Evolutionary conservation across 192 early-diverging fungal species (phyloP).

Genomic region (Backusella psychrophila): DNA sequence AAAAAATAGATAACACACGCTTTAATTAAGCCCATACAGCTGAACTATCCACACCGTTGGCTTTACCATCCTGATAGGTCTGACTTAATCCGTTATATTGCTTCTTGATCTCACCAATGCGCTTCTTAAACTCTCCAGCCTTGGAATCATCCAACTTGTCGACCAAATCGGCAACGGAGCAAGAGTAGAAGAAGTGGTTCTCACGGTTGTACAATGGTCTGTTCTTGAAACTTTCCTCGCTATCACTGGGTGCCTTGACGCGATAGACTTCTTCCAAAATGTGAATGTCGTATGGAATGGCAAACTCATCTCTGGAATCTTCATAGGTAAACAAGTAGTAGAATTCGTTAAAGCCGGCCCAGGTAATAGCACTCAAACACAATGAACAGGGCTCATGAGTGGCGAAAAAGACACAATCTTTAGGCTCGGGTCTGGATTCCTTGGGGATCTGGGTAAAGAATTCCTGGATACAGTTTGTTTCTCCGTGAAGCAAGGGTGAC

Average conservation of each 20-base stretch:
- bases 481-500: background rate
- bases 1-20: background rate
- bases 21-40: conserved; percentile 12
- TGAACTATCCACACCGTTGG: conserved; percentile 10
- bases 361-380: conserved; percentile 16
- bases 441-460: conserved; percentile 11
- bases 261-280: conserved; percentile 20
- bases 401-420: conserved; percentile 16
- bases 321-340: conserved; percentile 17
- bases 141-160: background rate
- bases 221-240: conserved; percentile 10
- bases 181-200: conserved; percentile 4
- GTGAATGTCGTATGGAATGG: conserved; percentile 14
- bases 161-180: conserved; percentile 6
- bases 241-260: conserved; percentile 15
- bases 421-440: conserved; percentile 14
- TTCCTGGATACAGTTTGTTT: conserved; percentile 9
- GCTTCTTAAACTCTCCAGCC: background rate
- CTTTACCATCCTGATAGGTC: conserved; percentile 18
- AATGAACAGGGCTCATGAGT: conserved; percentile 16
- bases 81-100: conserved; percentile 7
- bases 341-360: conserved; percentile 18
- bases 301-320: conserved; percentile 22
- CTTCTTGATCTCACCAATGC: conserved; percentile 1
- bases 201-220: conserved; percentile 20